Conservation (phyloP, 2,329 filamentous ascomycete species). For the Fusarium acutatum region DNA sequence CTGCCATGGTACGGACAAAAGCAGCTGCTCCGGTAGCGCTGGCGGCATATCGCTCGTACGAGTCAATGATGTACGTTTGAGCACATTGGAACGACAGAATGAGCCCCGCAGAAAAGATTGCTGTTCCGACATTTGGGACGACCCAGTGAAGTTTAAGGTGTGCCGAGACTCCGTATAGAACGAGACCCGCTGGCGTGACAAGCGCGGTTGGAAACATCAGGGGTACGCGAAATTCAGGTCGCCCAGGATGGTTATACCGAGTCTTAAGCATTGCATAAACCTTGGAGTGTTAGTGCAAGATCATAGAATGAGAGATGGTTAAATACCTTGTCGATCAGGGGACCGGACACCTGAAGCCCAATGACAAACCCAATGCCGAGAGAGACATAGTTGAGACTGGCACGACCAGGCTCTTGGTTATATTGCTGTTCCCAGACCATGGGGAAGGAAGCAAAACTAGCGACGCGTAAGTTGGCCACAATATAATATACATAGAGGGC, state of each 20-base stretch:
- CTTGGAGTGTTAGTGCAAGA: constrained; percentile 5
- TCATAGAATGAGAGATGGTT: accelerated
- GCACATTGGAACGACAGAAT: constrained; percentile 66
- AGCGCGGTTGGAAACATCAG: constrained; percentile 48
- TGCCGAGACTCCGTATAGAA: constrained; percentile 59
- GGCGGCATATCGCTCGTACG: constrained; percentile 50
- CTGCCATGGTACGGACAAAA: constrained; percentile 63
- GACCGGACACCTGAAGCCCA: constrained; percentile 61
- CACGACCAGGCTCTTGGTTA: constrained; percentile 54
- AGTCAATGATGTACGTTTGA: constrained; percentile 67
- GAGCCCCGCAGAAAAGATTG: constrained; percentile 56
- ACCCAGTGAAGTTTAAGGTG: constrained; percentile 57
- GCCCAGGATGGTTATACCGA: constrained; percentile 39
- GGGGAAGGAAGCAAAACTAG: constrained; percentile 60
- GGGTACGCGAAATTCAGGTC: constrained; percentile 48
- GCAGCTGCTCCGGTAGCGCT: constrained; percentile 61
- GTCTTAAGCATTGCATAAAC: constrained; percentile 41
- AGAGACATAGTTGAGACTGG: constrained; percentile 62
- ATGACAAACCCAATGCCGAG: constrained; percentile 63
- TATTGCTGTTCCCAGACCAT: constrained; percentile 58
- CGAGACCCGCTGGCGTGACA: constrained; percentile 57
- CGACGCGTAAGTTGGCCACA: not conserved
- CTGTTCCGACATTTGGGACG: constrained; percentile 66
- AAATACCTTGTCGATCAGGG: constrained; percentile 46
- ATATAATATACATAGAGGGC: accelerated